Percentiles rank a stretch among this genome's conserved stretches.
Evolutionary conservation across 768 basidiomycete genomes (phyloP).

Genomic region (Suillus luteus): DNA sequence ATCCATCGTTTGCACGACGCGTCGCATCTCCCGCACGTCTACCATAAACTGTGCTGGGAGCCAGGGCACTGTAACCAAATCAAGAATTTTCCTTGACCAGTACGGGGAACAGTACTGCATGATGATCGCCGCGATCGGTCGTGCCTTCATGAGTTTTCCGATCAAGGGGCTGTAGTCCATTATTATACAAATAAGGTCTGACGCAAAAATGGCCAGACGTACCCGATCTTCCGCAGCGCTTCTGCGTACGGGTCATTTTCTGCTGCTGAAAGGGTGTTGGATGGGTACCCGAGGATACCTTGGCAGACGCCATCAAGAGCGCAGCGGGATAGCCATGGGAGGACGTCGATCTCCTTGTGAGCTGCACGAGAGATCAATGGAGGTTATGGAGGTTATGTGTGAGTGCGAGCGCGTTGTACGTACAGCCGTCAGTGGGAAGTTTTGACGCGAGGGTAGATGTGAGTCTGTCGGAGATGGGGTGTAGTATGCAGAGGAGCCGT

Average conservation of each 20-base stretch:
- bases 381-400: background rate
- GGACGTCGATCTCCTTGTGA: conserved; percentile 28
- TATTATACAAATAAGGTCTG: background rate
- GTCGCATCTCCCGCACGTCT: conserved; percentile 44
- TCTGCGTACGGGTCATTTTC: conserved; percentile 19
- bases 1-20: conserved; percentile 51
- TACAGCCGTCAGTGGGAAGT: conserved; percentile 26
- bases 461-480: conserved; percentile 35
- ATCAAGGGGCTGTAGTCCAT: conserved; percentile 23
- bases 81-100: conserved; percentile 35
- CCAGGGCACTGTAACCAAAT: conserved; percentile 10
- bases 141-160: conserved; percentile 29
- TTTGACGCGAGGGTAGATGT: conserved; percentile 21
- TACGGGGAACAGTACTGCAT: conserved; percentile 30
- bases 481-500: conserved; percentile 27
- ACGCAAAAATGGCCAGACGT: conserved; percentile 14
- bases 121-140: conserved; percentile 32
- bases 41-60: conserved; percentile 17
- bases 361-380: background rate
- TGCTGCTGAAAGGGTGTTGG: conserved; percentile 28
- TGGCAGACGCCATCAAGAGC: conserved; percentile 53
- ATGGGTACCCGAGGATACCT: conserved; percentile 45
- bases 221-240: conserved; percentile 34
- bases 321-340: conserved; percentile 40
- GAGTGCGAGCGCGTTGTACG: conserved; percentile 23